Conservation (phyloP, 2,329 filamentous ascomycete genomes). For the Macrophomina tecta region DNA sequence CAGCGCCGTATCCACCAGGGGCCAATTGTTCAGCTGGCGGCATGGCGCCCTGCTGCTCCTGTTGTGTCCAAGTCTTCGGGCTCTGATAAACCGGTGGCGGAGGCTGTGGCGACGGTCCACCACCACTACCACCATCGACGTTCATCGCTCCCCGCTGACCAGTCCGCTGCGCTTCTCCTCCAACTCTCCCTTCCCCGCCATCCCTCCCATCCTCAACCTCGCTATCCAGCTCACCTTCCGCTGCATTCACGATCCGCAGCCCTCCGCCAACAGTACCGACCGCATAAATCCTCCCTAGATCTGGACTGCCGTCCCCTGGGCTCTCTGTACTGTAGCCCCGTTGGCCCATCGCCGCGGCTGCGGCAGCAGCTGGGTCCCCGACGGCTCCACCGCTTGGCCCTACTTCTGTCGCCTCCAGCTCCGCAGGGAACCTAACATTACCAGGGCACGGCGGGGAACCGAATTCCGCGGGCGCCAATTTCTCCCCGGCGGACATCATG, state of each 20-base stretch:
- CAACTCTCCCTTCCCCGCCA: neutral
- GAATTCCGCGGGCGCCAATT: neutral
- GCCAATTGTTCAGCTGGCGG: neutral
- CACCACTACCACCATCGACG: too few species aligned
- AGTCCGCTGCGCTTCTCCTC: too few species aligned
- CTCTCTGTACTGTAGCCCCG: neutral
- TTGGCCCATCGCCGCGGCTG: neutral
- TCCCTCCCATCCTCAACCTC: neutral
- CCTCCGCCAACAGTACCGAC: neutral
- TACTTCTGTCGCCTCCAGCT: neutral
- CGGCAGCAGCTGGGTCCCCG: neutral
- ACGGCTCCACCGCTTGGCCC: neutral
- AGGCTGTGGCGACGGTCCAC: neutral
- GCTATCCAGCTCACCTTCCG: conserved; percentile 10
- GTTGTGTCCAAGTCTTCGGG: conserved; percentile 1
- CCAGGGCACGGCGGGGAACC: neutral
- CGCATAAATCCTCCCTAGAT: neutral
- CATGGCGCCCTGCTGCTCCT: neutral
- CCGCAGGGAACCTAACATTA: neutral
- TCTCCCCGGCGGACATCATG: neutral
- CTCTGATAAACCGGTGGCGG: neutral
- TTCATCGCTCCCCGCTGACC: too few species aligned
- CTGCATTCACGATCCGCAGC: conserved; percentile 9
- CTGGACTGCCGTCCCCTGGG: neutral
- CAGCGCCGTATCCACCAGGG: too few species aligned